These are phyloP conservation scores for Hansenula anomala DNA, from an alignment of 1,139 yeast species.

Conservation along the genomic window DNA sequence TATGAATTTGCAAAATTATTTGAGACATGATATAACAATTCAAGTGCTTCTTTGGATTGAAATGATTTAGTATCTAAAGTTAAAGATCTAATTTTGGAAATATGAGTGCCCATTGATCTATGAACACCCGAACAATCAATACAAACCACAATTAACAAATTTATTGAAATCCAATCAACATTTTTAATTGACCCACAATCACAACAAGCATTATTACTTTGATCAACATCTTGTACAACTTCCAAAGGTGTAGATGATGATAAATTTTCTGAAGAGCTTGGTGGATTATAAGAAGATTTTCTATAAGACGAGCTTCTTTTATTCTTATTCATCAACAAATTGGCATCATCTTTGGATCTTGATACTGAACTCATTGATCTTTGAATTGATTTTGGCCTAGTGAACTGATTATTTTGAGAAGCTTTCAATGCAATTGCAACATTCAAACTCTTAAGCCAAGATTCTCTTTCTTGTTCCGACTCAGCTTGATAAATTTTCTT, in stretches of 20 bases:
- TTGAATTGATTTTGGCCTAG: not conserved
- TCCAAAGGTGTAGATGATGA: constrained; percentile 21
- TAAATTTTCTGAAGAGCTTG: not conserved
- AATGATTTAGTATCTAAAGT: constrained; percentile 60
- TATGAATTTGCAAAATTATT: constrained; percentile 59
- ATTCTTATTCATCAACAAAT: too few species aligned
- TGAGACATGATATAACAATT: constrained; percentile 53
- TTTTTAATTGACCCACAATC: constrained; percentile 66
- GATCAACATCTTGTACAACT: constrained; percentile 43
- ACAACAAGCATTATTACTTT: constrained; percentile 64
- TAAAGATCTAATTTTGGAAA: constrained; percentile 74
- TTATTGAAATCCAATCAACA: constrained; percentile 89
- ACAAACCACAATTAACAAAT: constrained; percentile 68
- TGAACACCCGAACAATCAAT: constrained; percentile 78
- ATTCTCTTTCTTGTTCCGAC: constrained; percentile 58
- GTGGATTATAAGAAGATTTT: constrained; percentile 9
- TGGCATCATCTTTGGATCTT: constrained; percentile 1
- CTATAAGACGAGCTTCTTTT: not conserved
- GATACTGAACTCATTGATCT: not conserved
- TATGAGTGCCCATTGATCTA: constrained; percentile 67
- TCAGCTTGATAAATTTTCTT: constrained; percentile 78
- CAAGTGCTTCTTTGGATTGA: constrained; percentile 56
- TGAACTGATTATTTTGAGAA: not conserved
- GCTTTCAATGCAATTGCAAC: constrained; percentile 16
- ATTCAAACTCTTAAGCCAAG: constrained; percentile 57